phyloP scores from a whole-genome alignment of 805 yeast genomes.

The Sugiyamaella boreocaroliniensis region DNA sequence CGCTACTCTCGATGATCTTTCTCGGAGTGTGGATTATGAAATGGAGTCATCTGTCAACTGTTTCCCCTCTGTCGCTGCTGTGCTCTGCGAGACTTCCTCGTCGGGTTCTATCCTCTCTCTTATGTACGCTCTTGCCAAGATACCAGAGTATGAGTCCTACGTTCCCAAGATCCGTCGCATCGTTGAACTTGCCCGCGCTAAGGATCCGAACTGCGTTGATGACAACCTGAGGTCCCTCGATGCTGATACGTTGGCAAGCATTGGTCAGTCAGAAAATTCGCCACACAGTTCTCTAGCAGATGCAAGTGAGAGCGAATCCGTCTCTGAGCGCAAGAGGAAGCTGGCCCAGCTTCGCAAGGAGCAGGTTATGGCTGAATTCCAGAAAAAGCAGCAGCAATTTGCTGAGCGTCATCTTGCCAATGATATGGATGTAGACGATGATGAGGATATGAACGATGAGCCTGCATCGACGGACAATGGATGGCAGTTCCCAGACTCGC shows the following conservation, averaged over 20 bases:
- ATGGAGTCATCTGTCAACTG: background rate
- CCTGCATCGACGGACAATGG: constrained; percentile 13
- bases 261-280: constrained; percentile 39
- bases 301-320: constrained; percentile 32
- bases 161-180: constrained; percentile 7
- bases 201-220: constrained; percentile 19
- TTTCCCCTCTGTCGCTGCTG: background rate
- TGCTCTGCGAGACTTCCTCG: background rate
- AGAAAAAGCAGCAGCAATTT: constrained; percentile 71
- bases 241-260: background rate
- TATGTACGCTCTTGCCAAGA: background rate
- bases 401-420: constrained; percentile 44
- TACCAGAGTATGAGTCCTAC: background rate
- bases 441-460: constrained; percentile 32
- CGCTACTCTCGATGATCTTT: constrained; percentile 40
- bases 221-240: background rate
- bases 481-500: constrained; percentile 68
- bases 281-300: constrained; percentile 1
- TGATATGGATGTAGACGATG: constrained; percentile 29
- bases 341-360: constrained; percentile 64
- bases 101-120: background rate
- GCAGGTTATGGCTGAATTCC: constrained; percentile 69
- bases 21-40: constrained; percentile 6
- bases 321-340: constrained; percentile 44
- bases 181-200: constrained; percentile 4